phyloP scores from a whole-genome alignment of 2,329 filamentous ascomycete species.

The Thyridium curvatum region DNA sequence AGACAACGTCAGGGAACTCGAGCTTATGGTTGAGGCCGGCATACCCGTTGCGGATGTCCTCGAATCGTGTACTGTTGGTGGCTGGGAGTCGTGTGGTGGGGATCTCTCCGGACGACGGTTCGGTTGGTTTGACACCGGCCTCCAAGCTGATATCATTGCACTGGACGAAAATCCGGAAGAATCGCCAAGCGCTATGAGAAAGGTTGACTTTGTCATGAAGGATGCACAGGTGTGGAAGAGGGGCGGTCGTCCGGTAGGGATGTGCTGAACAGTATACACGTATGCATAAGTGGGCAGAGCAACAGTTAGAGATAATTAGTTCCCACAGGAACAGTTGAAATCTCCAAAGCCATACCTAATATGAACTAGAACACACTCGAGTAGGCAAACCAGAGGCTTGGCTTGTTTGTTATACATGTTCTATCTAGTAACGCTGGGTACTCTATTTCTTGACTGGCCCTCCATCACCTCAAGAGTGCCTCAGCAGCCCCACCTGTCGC shows the following conservation, averaged over 20 bases:
- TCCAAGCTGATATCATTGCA: conserved; percentile 39
- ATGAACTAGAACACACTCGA: too few species aligned
- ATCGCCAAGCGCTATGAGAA: conserved; percentile 31
- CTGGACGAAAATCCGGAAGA: conserved; percentile 30
- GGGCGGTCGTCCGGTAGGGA: conserved; percentile 5
- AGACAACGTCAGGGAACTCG: conserved; percentile 39
- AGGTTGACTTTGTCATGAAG: conserved; percentile 45
- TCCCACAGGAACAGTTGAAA: too few species aligned
- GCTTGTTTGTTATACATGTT: too few species aligned
- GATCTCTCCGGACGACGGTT: conserved; percentile 40
- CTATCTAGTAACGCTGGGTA: too few species aligned
- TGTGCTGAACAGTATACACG: conserved; percentile 1
- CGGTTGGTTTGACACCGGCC: conserved; percentile 37
- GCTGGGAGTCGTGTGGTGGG: conserved; percentile 44
- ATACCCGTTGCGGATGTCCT: conserved; percentile 38
- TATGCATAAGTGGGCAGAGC: neutral
- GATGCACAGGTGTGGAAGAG: conserved; percentile 39
- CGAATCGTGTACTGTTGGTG: conserved; percentile 36
- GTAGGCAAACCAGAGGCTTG: too few species aligned
- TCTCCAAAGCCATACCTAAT: neutral
- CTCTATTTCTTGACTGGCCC: too few species aligned
- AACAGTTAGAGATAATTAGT: too few species aligned
- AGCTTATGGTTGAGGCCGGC: conserved; percentile 40
- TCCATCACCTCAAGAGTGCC: neutral
- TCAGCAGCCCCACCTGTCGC: conserved; percentile 1